Base-by-base conservation (phyloP, 164 flowering plant genomes). In the Vitis rupestris region DNA sequence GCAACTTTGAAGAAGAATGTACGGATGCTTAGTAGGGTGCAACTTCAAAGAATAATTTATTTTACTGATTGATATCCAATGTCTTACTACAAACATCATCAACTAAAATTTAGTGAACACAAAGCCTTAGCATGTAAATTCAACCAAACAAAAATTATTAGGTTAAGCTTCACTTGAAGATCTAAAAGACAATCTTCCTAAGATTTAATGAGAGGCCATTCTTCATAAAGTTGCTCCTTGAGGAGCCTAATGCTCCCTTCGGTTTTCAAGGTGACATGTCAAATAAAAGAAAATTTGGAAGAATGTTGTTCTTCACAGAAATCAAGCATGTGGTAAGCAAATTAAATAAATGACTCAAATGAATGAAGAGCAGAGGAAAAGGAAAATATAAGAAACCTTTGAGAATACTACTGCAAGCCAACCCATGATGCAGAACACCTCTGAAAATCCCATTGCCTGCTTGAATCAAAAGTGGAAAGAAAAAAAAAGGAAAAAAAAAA, bases 371-470 rank as follows among this genome's bases (percentile, higher is more conserved):
- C n/a, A 9, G 23, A 9, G 29, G 10, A 23, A 10, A 51, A 61
- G 27, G 49, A 14, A 50, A 52, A 10, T n/a, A 23, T 52, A 56
- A 1, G 4, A 48, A 57, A 77, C 82, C 78, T 73, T 67, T 12
- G 74, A 13, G 51, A 76, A 65, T 17, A 49, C 49, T 15, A 80
- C 74, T 61, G 76, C 73, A 31, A 74, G 31, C 78, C 75, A 76
- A 10, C 82, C 80, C 29, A 59, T 10, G 23, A 74, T 0, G 63
- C 70, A 74, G 50, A 76, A 74, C 19, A 74, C 47, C 9, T 73
- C 73, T 6, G 78, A 68, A 17, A 76, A 29, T 48, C 75, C 70
- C 76, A 80, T 74, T 10, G 82, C 62, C 80, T 80, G 80, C 69
- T 64, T 31, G 44, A 31, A 31, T 31, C 44, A 31, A 31, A 31